Evolutionary conservation across 2,329 filamentous ascomycete species (phyloP).

Genomic region (Pezicula carpinea): DNA sequence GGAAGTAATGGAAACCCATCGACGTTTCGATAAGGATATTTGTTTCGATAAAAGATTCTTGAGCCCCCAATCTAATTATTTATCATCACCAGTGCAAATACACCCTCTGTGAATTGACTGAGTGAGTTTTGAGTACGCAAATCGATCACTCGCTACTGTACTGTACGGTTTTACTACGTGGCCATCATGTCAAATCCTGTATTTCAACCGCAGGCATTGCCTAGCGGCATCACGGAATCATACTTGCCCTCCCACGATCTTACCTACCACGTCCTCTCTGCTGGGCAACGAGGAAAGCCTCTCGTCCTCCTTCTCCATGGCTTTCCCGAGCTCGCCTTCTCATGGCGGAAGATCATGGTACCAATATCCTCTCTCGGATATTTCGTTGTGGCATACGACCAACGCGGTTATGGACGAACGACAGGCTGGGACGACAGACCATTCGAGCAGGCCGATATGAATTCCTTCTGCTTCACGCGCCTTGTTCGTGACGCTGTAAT

Average conservation of each 20-base stretch:
- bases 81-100: no score
- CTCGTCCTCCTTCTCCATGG: slow-evolving; percentile 61
- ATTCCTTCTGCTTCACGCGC: slow-evolving; percentile 51
- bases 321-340: slow-evolving; percentile 65
- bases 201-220: slow-evolving; percentile 38
- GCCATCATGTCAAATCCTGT: slow-evolving; percentile 7
- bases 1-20: no score
- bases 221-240: slow-evolving; percentile 47
- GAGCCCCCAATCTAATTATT: no score
- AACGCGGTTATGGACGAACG: slow-evolving; percentile 64
- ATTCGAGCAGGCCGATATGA: slow-evolving; percentile 49
- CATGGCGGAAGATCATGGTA: slow-evolving; percentile 61
- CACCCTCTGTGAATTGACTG: no score
- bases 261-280: slow-evolving; percentile 56
- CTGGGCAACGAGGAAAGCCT: slow-evolving; percentile 43
- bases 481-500: slow-evolving; percentile 59
- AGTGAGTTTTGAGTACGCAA: no score
- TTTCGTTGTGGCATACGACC: slow-evolving; percentile 63
- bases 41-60: no score
- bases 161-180: no score
- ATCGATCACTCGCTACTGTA: no score
- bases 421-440: slow-evolving; percentile 50
- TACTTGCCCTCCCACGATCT: slow-evolving; percentile 55
- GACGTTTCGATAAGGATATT: no score
- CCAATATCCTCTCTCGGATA: slow-evolving; percentile 55